Evolutionary conservation across 164 flowering plant genomes (phyloP).

Genomic region (Annona squamosa): DNA sequence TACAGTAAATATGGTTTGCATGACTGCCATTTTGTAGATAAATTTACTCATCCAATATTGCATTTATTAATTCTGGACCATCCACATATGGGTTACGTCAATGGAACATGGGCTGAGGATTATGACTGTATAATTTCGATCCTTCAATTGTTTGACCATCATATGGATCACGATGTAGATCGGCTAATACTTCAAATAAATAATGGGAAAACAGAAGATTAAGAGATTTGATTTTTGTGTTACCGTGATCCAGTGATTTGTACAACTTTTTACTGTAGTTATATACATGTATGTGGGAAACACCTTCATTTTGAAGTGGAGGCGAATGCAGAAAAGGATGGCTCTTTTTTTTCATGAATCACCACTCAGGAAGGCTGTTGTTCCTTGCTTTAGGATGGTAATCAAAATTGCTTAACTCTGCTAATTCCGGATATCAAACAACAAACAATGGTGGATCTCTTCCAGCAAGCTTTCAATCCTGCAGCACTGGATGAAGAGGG

Average conservation of each 20-base stretch:
- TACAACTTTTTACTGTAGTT: neutral
- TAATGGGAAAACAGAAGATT: too few species aligned
- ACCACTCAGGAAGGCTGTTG: neutral
- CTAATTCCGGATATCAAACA: slow-evolving; percentile 20
- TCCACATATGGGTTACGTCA: neutral
- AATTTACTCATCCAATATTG: neutral
- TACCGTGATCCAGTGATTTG: too few species aligned
- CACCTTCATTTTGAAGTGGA: neutral
- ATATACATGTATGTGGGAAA: neutral
- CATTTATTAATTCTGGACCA: neutral
- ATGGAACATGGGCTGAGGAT: too few species aligned
- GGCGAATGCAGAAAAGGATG: neutral
- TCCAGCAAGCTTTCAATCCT: slow-evolving; percentile 59
- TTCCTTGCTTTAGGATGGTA: slow-evolving; percentile 24
- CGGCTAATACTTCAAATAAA: too few species aligned
- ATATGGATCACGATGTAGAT: too few species aligned
- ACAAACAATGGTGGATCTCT: slow-evolving; percentile 51
- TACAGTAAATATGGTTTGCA: neutral
- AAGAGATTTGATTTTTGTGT: too few species aligned
- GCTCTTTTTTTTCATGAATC: neutral
- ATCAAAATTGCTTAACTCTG: slow-evolving; percentile 18
- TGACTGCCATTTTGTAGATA: neutral
- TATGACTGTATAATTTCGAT: too few species aligned
- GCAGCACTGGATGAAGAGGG: slow-evolving; percentile 25
- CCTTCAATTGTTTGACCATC: too few species aligned